Conservation (phyloP, 352 stramenopile genomes). For the Globisporangium spiculum region DNA sequence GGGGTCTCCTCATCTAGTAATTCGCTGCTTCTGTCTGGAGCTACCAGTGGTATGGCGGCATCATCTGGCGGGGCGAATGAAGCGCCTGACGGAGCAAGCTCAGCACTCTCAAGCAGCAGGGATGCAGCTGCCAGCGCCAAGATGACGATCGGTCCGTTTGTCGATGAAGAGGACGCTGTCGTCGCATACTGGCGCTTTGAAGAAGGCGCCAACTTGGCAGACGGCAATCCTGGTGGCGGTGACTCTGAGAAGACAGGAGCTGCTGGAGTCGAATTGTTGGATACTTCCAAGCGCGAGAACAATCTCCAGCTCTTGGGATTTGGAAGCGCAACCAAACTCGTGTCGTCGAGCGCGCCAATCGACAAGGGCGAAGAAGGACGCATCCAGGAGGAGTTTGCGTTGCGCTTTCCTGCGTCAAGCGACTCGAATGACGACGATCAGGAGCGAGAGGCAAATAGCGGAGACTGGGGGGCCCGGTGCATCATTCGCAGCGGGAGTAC, state of each 20-base stretch:
- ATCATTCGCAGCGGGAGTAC: conserved; percentile 49
- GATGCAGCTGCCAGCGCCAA: conserved; percentile 21
- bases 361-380: conserved; percentile 71
- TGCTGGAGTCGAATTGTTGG: conserved; percentile 49
- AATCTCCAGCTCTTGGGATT: conserved; percentile 54
- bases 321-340: conserved; percentile 32
- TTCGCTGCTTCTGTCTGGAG: background rate
- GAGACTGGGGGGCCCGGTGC: conserved; percentile 45
- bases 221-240: conserved; percentile 17
- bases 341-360: conserved; percentile 59
- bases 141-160: conserved; percentile 77
- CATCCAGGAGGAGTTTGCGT: conserved; percentile 62
- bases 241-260: conserved; percentile 8
- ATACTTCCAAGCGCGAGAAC: conserved; percentile 85
- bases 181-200: conserved; percentile 87
- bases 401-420: conserved; percentile 42
- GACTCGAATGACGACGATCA: background rate
- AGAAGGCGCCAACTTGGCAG: conserved; percentile 42
- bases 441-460: background rate
- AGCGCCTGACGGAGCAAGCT: background rate
- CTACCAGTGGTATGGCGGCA: background rate
- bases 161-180: conserved; percentile 82
- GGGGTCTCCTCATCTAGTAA: conserved; percentile 30
- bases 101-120: background rate
- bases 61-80: background rate